phyloP scores from a whole-genome alignment of 2,329 filamentous ascomycete genomes.

The Eurotiales sp. region DNA sequence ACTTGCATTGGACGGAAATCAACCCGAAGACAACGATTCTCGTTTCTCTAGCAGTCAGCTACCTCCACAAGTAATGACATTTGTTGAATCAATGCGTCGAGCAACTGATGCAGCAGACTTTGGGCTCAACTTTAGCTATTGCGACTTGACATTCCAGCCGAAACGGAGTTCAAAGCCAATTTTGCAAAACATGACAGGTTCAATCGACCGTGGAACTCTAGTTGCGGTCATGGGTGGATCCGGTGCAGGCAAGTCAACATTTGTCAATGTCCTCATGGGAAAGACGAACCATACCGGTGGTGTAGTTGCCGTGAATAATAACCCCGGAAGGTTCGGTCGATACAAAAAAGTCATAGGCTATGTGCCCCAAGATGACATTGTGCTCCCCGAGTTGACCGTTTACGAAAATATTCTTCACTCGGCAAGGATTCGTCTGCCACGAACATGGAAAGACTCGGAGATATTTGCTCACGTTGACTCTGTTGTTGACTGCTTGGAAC shows the following conservation, averaged over 20 bases:
- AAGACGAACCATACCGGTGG: conserved; percentile 11
- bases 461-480: conserved; percentile 53
- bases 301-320: conserved; percentile 10
- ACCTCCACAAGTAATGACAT: conserved; percentile 1
- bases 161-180: conserved; percentile 2
- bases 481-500: conserved; percentile 11
- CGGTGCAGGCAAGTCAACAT: conserved; percentile 7
- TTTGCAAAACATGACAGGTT: conserved; percentile 7
- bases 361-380: conserved; percentile 60
- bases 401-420: conserved; percentile 61
- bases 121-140: conserved; percentile 8
- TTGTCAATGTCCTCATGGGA: conserved; percentile 12
- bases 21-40: not conserved
- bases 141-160: conserved; percentile 6
- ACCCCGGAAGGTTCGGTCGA: not conserved
- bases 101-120: conserved; percentile 7
- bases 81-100: conserved; percentile 10
- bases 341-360: conserved; percentile 48
- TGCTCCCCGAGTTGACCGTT: conserved; percentile 58
- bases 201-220: conserved; percentile 9
- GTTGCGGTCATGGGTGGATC: conserved; percentile 11
- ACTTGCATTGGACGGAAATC: not conserved
- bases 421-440: conserved; percentile 52
- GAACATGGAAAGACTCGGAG: conserved; percentile 48
- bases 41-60: conserved; percentile 1